Evolutionary conservation across 495 filamentous ascomycete genomes (phyloP), one percentile per base, ranked within the genome.

Genomic region (Eremomyces bilateralis): DNA sequence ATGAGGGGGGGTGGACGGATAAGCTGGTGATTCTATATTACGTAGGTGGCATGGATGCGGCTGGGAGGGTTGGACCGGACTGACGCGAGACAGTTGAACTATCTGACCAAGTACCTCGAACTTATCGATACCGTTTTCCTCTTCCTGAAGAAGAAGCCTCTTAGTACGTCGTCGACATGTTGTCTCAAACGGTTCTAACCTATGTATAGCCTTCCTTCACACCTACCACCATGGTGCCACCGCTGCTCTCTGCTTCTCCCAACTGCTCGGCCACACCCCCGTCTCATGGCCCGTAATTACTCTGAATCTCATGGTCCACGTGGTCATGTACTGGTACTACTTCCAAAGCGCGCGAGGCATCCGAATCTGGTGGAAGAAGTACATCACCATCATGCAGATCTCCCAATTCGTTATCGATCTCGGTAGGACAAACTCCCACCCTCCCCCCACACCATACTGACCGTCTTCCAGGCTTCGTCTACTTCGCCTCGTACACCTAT

Each of bases 321-420:
- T 80, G 40, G 70, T 80, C 45, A 80, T 63, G 62, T 63, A 66
- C 54, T 66, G 58, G 61, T 68, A 70, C 57, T 84, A 84, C 60
- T 83, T 84, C 71, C 78, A 83, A 59, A 70, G 71, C 48, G 75
- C 78, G 10, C 73, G 78, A 42, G 78, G 78, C 42, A 64, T 84
- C 55, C 63, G 63, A 39, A 80, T 84, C 53, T 82, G 78, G 78
- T 84, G 78, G 78, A 84, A 84, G 64, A 71, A 82, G 53, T 84
- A 77, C 70, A 80, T 84, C 56, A 84, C 78, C 41, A 68, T 76
- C 45, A 74, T 84, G 39, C 78, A 84, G 53, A 84, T 84, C 53
- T 64, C 67, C 47, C 78, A 84, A 54, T 84, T 81, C 53, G 60
- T 81, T 49, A 71, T 81, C 52, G 76, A 80, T 44, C 65, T 81